Evolutionary conservation across 2,329 filamentous ascomycete genomes (phyloP).

Genomic region (Neopestalotiopsis sp.): DNA sequence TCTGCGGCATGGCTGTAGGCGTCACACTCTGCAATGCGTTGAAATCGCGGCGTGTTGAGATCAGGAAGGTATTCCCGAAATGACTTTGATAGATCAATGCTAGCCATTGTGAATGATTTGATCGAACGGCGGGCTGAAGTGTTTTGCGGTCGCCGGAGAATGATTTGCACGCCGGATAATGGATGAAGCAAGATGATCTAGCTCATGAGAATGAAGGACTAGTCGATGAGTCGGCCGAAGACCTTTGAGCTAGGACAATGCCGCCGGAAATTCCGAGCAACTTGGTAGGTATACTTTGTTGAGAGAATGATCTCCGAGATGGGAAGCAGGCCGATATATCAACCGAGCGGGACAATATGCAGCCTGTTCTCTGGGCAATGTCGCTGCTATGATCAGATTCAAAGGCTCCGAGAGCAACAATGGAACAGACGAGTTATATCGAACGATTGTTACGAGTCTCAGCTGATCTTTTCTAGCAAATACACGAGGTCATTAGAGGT

Average conservation of each 20-base stretch:
- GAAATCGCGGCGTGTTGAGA: constrained; percentile 64
- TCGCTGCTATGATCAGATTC: background rate
- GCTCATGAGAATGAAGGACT: background rate
- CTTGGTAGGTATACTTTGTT: background rate
- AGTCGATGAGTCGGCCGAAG: background rate
- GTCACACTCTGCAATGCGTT: constrained; percentile 65
- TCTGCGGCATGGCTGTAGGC: constrained; percentile 64
- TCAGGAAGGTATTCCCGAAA: constrained; percentile 69
- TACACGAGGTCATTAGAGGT: background rate
- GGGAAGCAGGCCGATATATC: background rate
- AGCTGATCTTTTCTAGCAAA: background rate
- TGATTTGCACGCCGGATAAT: background rate
- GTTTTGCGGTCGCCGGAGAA: background rate
- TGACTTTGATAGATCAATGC: constrained; percentile 2
- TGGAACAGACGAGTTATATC: background rate
- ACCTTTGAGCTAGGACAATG: background rate
- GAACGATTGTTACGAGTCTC: background rate
- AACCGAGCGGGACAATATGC: constrained; percentile 5
- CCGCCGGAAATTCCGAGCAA: constrained; percentile 10
- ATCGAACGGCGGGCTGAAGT: background rate
- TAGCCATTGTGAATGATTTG: background rate
- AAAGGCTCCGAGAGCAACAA: background rate
- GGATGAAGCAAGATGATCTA: background rate
- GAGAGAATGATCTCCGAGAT: background rate
- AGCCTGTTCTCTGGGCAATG: background rate